Evolutionary conservation across 306 rosid genomes (phyloP).

Genomic region (Geum urbanum): DNA sequence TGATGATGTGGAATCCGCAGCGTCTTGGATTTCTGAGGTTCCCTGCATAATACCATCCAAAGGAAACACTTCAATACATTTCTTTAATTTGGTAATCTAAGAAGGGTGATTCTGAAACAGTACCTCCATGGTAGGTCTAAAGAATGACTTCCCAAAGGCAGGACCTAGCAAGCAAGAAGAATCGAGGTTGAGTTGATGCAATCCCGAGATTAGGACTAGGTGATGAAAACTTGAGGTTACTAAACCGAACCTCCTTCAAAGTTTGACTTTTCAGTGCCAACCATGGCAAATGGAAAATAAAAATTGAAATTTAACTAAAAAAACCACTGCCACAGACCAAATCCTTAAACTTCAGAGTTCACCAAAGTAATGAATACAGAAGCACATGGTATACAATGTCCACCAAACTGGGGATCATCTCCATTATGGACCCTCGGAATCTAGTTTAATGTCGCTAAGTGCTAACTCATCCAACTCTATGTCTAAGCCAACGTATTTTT

Average conservation of each 20-base stretch:
- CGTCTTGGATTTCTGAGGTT: constrained; percentile 56
- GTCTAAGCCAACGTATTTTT: background rate
- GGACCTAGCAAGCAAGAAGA: constrained; percentile 43
- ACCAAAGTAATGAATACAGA: background rate
- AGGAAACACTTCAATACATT: background rate
- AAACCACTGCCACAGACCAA: background rate
- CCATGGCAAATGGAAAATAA: background rate
- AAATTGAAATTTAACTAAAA: constrained; percentile 1
- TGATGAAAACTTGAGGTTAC: background rate
- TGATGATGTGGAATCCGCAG: constrained; percentile 49
- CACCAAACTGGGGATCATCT: background rate
- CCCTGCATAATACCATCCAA: constrained; percentile 52
- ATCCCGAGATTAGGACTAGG: constrained; percentile 12
- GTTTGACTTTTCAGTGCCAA: background rate
- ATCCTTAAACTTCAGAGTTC: background rate
- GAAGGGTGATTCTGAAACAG: constrained; percentile 11
- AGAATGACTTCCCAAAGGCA: constrained; percentile 42
- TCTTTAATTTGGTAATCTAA: background rate
- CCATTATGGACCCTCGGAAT: background rate
- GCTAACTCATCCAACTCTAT: background rate
- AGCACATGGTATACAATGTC: background rate
- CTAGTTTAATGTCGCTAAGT: background rate
- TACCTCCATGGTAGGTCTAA: constrained; percentile 72
- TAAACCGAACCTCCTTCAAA: background rate
- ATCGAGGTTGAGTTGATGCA: constrained; percentile 26